Evolutionary conservation across 169 alveolate species (phyloP).

Genomic region (Eimeria praecox): DNA sequence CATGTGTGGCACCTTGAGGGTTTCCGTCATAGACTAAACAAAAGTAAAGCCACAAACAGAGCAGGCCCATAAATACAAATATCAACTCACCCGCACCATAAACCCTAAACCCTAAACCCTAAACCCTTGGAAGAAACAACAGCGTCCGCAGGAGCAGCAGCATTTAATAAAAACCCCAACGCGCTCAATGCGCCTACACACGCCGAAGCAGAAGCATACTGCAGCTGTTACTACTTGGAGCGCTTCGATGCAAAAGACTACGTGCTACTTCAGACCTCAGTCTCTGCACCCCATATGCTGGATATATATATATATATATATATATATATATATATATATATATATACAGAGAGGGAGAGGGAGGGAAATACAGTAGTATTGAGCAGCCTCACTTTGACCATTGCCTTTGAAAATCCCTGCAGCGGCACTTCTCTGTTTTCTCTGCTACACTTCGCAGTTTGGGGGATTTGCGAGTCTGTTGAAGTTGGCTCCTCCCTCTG

Average conservation of each 20-base stretch:
- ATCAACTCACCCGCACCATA: slow-evolving; percentile 65
- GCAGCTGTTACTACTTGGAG: background rate
- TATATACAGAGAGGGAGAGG: background rate
- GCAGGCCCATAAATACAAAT: slow-evolving; percentile 84
- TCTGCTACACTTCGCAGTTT: background rate
- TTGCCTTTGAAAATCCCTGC: slow-evolving; percentile 80
- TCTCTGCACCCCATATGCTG: background rate
- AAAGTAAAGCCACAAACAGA: slow-evolving; percentile 9
- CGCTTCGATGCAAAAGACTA: background rate
- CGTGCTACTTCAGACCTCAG: background rate
- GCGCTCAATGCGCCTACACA: background rate
- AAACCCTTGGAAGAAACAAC: background rate
- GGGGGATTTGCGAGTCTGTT: background rate
- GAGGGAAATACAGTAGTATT: background rate
- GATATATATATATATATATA: background rate
- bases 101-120: background rate
- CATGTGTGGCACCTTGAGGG: slow-evolving; percentile 90
- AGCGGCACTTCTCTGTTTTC: slow-evolving; percentile 63
- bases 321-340: background rate
- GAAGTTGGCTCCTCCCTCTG: background rate
- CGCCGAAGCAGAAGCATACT: background rate
- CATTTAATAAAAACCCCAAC: background rate
- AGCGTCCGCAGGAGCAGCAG: too few relatives aligned
- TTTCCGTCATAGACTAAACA: slow-evolving; percentile 91
- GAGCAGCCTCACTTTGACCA: slow-evolving; percentile 80